Base-by-base conservation (phyloP, 805 yeast species). In the Candida adriatica region DNA sequence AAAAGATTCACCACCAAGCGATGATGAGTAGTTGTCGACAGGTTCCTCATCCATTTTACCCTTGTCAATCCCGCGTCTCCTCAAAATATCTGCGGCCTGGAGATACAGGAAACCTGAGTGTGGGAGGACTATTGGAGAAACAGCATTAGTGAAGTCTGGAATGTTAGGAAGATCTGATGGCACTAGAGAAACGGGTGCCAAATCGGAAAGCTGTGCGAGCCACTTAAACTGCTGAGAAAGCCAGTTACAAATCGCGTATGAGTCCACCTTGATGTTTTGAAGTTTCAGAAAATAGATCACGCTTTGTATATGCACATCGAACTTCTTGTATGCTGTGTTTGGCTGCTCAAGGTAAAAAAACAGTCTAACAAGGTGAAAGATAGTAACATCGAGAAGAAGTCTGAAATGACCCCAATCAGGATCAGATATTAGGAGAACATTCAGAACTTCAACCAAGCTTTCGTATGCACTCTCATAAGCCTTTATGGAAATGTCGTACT, bases 361-460 rank as follows among this genome's bases (percentile, higher is more conserved):
- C 1, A 75, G 61, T 39, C 81, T 66, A 6, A 73, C 70, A 8
- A 83, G 74, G 43, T 79, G 82, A 30, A 79, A 62, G 0, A 80
- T 77, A 6, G 72, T 47, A 4, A 73, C 51, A 47, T 85, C 94
- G 6, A 81, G 51, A 28, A 80, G 53, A 8, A 49, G 46, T 26
- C 84, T 51, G 22, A 68, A 53, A 24, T 71, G 64, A 4, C 42
- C 38, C 75, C 77, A 72, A 4, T 45, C 38, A 5, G 40, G 35
- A 17, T 52, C 48, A 0, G 45, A 24, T 0, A 51, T 26, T 5
- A 48, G 37, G 2, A 54, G 40, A 6, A 49, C 34, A 24, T 55
- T 62, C 17, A 68, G 53, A 11, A 64, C 42, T 26, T 61, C 62
- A 2, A 71, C 48, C 20, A 75, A 39, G 22, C 67, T 56, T 34